Percentiles rank a stretch among this genome's conserved stretches.
These are phyloP conservation scores for Stenogyne calaminthoides DNA, from an alignment of 305 asterid genomes.

Conservation along the genomic window DNA sequence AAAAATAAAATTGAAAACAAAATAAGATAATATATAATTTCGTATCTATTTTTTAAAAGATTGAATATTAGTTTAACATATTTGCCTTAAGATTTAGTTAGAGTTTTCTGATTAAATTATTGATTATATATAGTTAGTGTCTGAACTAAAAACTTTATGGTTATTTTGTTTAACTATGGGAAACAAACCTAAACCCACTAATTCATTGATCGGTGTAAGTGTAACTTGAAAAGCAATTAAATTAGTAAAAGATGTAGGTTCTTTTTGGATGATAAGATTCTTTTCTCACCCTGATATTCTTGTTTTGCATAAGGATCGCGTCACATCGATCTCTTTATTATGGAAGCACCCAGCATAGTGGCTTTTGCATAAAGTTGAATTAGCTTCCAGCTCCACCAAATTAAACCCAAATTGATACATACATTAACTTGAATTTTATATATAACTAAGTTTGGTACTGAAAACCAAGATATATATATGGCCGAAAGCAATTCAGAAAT, in stretches of 20 bases:
- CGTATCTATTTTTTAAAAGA: too few species aligned
- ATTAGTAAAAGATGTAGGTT: not conserved
- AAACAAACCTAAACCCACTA: conserved; percentile 11
- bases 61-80: not conserved
- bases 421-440: not conserved
- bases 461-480: not conserved
- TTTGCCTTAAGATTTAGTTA: not conserved
- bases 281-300: not conserved
- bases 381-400: not conserved
- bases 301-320: conserved; percentile 16
- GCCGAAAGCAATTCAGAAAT: not conserved
- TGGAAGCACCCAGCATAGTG: conserved; percentile 15
- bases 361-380: conserved; percentile 7
- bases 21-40: too few species aligned
- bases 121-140: not conserved
- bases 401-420: not conserved
- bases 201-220: not conserved
- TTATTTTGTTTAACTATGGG: conserved; percentile 17
- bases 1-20: too few species aligned
- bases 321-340: conserved; percentile 16
- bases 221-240: not conserved
- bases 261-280: conserved; percentile 26
- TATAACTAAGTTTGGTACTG: not conserved
- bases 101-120: not conserved
- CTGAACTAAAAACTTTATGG: not conserved